phyloP scores from a whole-genome alignment of 2,329 filamentous ascomycete species.

The Colletotrichum zoysiae region DNA sequence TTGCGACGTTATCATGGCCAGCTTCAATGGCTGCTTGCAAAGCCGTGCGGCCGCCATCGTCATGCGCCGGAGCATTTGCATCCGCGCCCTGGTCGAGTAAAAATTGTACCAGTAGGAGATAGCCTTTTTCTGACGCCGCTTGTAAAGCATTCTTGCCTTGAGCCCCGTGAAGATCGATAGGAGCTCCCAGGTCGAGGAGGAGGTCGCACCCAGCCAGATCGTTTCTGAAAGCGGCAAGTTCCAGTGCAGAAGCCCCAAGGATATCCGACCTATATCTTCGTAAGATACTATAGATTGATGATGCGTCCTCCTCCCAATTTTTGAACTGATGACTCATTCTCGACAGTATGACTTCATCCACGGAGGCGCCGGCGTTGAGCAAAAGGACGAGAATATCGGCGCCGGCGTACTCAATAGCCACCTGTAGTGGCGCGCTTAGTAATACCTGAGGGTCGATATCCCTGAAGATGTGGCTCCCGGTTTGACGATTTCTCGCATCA shows the following conservation, averaged over 20 bases:
- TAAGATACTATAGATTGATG: neutral
- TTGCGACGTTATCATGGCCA: rapidly evolving
- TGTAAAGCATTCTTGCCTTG: neutral
- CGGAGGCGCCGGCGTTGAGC: neutral
- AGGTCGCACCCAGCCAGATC: neutral
- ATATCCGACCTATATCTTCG: neutral
- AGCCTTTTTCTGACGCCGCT: too few relatives aligned
- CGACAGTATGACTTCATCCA: neutral
- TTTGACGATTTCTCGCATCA: neutral
- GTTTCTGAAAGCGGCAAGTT: neutral
- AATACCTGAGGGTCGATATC: neutral
- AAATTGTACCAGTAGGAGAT: neutral
- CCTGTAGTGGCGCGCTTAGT: neutral
- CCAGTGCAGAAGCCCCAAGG: neutral
- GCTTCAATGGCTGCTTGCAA: neutral
- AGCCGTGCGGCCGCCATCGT: neutral
- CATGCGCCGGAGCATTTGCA: neutral
- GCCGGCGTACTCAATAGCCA: neutral
- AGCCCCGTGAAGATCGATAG: neutral
- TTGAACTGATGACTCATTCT: neutral
- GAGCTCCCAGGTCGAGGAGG: neutral
- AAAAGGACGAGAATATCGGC: neutral
- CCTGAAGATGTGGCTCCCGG: neutral
- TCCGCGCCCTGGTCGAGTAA: neutral
- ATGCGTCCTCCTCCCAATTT: too few relatives aligned